A percentile compares a stretch with the other conserved stretches of the same genome.
phyloP scores from a whole-genome alignment of 352 stramenopile species.

The Globisporangium yorkense region DNA sequence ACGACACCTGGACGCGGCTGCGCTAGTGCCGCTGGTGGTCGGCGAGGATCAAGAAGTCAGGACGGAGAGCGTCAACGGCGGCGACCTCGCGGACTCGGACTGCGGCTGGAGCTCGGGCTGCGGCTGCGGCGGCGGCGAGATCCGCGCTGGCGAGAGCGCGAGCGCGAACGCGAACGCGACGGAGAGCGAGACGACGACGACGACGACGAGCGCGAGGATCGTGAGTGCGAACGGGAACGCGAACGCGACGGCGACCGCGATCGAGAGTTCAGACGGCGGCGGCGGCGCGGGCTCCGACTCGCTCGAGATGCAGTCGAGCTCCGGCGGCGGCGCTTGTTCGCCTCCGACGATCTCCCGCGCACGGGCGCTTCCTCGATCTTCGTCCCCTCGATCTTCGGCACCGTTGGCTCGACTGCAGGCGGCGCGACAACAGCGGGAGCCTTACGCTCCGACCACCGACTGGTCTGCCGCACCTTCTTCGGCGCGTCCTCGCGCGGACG shows the following conservation, averaged over 20 bases:
- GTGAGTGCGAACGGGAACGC: constrained; percentile 21
- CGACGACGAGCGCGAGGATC: constrained; percentile 24
- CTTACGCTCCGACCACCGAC: constrained; percentile 4
- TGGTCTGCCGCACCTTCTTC: constrained; percentile 4
- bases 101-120: constrained; percentile 24
- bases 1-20: neutral
- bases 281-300: constrained; percentile 16
- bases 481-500: neutral
- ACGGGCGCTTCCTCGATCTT: neutral
- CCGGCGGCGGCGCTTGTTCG: constrained; percentile 17
- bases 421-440: neutral
- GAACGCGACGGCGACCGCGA: constrained; percentile 2
- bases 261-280: constrained; percentile 6
- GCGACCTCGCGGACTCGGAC: constrained; percentile 13
- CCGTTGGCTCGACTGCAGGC: neutral
- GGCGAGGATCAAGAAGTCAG: neutral
- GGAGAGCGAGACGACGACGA: constrained; percentile 10
- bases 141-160: constrained; percentile 20
- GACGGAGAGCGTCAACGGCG: constrained; percentile 5
- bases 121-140: constrained; percentile 16
- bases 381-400: neutral
- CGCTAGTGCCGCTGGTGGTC: too few relatives aligned
- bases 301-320: constrained; percentile 18
- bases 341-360: constrained; percentile 5
- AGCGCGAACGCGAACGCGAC: constrained; percentile 2